These are phyloP conservation scores for Hippophae gyantsensis DNA, from an alignment of 306 rosid genomes.

Conservation along the genomic window DNA sequence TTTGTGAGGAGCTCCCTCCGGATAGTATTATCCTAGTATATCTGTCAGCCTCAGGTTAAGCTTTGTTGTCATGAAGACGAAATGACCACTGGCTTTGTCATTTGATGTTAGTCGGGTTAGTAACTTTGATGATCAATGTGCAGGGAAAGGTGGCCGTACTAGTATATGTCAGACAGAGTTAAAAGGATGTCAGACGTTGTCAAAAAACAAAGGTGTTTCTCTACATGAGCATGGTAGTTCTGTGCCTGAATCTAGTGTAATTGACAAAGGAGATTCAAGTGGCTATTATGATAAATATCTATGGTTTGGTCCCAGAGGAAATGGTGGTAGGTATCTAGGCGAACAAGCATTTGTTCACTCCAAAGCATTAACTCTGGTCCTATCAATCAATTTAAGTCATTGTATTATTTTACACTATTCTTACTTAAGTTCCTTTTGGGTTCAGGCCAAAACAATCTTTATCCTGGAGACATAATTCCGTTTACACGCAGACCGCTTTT, in stretches of 20 bases:
- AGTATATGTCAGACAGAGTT: constrained; percentile 40
- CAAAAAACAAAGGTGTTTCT: constrained; percentile 42
- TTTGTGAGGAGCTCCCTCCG: constrained; percentile 87
- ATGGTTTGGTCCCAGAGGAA: constrained; percentile 92
- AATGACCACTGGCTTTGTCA: constrained; percentile 11
- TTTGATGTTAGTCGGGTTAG: constrained; percentile 32
- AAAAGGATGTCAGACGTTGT: constrained; percentile 52
- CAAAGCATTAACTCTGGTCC: background rate
- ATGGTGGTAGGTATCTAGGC: constrained; percentile 48
- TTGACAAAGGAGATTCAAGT: constrained; percentile 51
- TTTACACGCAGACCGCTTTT: constrained; percentile 94
- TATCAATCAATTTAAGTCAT: background rate
- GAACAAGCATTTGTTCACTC: constrained; percentile 9
- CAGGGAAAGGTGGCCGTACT: constrained; percentile 63
- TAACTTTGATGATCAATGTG: constrained; percentile 29
- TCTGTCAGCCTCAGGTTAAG: constrained; percentile 84
- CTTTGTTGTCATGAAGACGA: constrained; percentile 16
- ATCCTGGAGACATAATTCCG: constrained; percentile 91
- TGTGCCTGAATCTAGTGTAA: constrained; percentile 40
- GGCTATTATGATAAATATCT: constrained; percentile 52
- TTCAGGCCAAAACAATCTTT: constrained; percentile 76
- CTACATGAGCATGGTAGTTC: constrained; percentile 45
- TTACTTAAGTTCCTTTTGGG: constrained; percentile 6
- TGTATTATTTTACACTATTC: background rate
- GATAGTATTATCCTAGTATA: constrained; percentile 78